phyloP scores from a whole-genome alignment of 2,329 filamentous ascomycete species.

The Trichoderma pleuroti region DNA sequence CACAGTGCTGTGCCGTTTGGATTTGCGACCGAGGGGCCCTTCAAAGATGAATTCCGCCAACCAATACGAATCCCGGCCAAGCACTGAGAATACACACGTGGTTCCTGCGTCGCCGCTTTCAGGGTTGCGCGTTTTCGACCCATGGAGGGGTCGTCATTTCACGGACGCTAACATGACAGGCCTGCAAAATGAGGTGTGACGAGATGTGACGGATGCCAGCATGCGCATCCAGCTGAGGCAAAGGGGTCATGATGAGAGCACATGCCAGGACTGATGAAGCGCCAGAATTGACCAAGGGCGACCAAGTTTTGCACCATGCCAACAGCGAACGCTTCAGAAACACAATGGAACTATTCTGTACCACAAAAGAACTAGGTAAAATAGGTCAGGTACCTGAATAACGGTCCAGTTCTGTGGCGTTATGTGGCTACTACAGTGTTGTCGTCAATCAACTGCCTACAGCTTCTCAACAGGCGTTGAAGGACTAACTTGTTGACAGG shows the following conservation, averaged over 20 bases:
- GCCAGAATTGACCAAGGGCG: not conserved
- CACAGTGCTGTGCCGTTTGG: not conserved
- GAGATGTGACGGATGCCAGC: not conserved
- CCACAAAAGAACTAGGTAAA: not conserved
- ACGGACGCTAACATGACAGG: slow-evolving; percentile 4
- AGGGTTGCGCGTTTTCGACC: slow-evolving; percentile 9
- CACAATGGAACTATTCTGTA: not conserved
- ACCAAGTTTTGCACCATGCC: not conserved
- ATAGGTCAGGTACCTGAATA: not conserved
- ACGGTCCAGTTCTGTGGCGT: not conserved
- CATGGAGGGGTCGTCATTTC: slow-evolving; percentile 8
- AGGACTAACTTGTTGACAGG: not conserved
- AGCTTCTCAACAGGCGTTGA: not conserved
- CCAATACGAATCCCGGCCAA: slow-evolving; percentile 1
- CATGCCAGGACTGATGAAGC: not conserved
- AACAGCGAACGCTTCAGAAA: not conserved
- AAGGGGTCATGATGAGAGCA: not conserved
- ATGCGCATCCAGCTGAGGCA: not conserved
- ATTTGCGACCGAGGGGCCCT: not conserved
- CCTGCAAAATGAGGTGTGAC: not conserved
- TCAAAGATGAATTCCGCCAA: not conserved
- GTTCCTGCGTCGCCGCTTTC: slow-evolving; percentile 15
- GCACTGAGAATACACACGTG: slow-evolving; percentile 9
- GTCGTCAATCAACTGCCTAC: not conserved
- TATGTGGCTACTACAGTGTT: not conserved